Base-by-base conservation (phyloP, 495 filamentous ascomycete genomes). In the Cenococcum geophilum region DNA sequence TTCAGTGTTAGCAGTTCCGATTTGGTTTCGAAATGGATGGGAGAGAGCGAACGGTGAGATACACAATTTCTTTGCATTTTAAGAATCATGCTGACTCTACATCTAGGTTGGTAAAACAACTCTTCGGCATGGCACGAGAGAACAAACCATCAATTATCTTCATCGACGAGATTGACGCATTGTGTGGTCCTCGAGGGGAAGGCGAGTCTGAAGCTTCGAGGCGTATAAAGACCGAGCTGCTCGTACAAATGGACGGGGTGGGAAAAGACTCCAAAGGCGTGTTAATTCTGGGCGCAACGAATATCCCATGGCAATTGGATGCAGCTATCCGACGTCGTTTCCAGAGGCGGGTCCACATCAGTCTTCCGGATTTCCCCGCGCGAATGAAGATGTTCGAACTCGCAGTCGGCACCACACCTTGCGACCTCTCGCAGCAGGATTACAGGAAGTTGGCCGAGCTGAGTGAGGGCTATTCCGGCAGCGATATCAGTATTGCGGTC, bases 181-280 rank as follows among this genome's bases (percentile, higher is more conserved):
- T 99, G 23, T 97, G 95, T 70, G 93, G 95, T 1, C 92, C 93
- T 1, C 83, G 93, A 67, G 95, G 95, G 61, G 93, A 99, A 79
- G 93, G 93, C 69, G 93, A 99, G 76, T 95, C 89, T 1, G 93
- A 99, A 79, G 93, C 93, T 1, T 96, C 91, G 25, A 84, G 93
- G 57, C 86, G 93, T 66, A 97, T 99, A 76, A 99, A 99, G 73
- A 99, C 93, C 16, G 93, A 99, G 73, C 83, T 99, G 73, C 82
- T 99, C 20, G 95, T 99, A 14, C 93, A 99, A 71, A 99, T 99
- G 93, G 93, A 99, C 68, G 93, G 93, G 74, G 93, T 99, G 4
- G 95, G 95, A 45, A 90, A 91, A 43, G 93, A 97, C 75, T 89
- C 85, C 57, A 90, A 86, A 68, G 95, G 92, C 42, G 92, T 99